Conservation (phyloP, 106 monocot genomes). For the Allium fistulosum region DNA sequence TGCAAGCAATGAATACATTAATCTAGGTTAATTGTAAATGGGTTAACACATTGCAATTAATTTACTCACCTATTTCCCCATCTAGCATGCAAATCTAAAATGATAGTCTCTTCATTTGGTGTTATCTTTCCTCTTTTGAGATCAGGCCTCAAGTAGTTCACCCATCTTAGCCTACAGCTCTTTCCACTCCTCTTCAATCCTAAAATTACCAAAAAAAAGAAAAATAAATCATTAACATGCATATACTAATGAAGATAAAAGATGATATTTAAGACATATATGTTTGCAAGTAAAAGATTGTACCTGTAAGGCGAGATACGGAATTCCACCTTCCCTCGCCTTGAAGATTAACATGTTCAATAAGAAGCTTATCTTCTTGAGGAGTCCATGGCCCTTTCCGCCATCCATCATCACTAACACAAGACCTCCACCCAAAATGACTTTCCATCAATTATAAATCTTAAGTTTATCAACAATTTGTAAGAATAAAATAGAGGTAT, state of each 20-base stretch:
- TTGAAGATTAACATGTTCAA: conserved; percentile 64
- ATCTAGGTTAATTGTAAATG: too few species aligned
- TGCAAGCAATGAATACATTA: not conserved
- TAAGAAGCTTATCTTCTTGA: conserved; percentile 61
- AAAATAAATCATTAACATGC: not conserved
- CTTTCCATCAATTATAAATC: conserved; percentile 13
- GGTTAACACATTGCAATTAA: not conserved
- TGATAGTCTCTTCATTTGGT: conserved; percentile 39
- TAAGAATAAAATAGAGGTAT: not conserved
- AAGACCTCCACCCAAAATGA: conserved; percentile 21
- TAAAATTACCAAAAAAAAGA: conserved; percentile 1
- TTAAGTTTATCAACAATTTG: not conserved
- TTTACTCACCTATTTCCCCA: conserved; percentile 39
- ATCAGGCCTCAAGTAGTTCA: conserved; percentile 52
- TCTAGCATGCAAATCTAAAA: conserved; percentile 41
- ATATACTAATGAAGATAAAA: not conserved
- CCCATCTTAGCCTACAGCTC: conserved; percentile 53
- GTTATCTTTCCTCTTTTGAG: conserved; percentile 56
- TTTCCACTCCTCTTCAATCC: conserved; percentile 45
- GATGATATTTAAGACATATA: not conserved
- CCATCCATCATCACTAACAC: conserved; percentile 21
- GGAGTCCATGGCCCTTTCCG: conserved; percentile 83
- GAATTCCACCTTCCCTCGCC: conserved; percentile 85
- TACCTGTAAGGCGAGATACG: conserved; percentile 57
- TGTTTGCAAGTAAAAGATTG: not conserved